These are phyloP conservation scores for Bromus sterilis DNA, from an alignment of 176 grass and related monocot species.

Conservation along the genomic window DNA sequence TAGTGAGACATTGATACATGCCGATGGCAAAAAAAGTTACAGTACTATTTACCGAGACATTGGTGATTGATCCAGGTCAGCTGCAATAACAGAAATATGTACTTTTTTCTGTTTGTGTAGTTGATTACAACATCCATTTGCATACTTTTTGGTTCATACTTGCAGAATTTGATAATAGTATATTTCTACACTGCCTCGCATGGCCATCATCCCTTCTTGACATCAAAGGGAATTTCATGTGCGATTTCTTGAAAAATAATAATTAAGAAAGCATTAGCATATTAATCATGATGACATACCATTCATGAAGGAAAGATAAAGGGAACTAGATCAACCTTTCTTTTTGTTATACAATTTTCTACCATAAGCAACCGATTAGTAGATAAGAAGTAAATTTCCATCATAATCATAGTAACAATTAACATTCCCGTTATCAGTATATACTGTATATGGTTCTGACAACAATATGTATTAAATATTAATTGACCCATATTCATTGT, in stretches of 20 bases:
- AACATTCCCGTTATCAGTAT: too few relatives aligned
- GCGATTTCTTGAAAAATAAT: neutral
- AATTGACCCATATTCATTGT: too few relatives aligned
- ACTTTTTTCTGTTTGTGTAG: too few relatives aligned
- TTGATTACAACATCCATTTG: neutral
- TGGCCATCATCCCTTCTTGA: neutral
- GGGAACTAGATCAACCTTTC: neutral
- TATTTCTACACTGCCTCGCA: neutral
- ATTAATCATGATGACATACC: too few relatives aligned
- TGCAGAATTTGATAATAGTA: neutral
- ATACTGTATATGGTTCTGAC: too few relatives aligned
- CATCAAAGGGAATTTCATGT: neutral
- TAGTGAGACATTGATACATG: neutral
- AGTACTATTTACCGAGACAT: neutral
- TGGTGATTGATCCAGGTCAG: neutral
- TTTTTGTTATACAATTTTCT: neutral
- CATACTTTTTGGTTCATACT: neutral
- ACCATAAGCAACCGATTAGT: neutral
- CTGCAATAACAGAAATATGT: neutral
- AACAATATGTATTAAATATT: too few relatives aligned
- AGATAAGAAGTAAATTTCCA: neutral
- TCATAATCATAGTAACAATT: too few relatives aligned
- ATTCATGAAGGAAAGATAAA: too few relatives aligned
- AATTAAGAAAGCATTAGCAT: too few relatives aligned
- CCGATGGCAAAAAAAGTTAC: neutral